phyloP scores from a whole-genome alignment of 306 rosid species.

The Bauhinia variegata region DNA sequence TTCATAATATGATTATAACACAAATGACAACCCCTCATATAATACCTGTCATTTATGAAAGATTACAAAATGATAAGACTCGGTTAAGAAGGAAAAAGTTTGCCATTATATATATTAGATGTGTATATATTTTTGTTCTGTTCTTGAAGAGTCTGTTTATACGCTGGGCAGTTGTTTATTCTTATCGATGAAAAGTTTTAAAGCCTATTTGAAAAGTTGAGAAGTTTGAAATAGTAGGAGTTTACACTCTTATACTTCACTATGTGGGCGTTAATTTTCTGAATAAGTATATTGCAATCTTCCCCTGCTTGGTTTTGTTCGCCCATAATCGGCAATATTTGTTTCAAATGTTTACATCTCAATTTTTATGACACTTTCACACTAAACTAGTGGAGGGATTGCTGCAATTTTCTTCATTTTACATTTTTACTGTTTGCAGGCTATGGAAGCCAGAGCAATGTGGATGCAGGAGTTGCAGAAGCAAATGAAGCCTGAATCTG shows the following conservation, averaged over 20 bases:
- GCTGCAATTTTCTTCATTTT: slow-evolving; percentile 30
- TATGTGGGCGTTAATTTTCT: slow-evolving; percentile 7
- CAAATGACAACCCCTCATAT: not conserved
- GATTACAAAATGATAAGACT: no score
- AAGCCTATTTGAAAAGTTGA: not conserved
- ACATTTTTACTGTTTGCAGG: slow-evolving; percentile 62
- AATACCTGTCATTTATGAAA: no score
- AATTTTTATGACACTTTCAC: not conserved
- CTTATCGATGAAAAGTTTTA: slow-evolving; percentile 1
- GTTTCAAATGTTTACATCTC: slow-evolving; percentile 6
- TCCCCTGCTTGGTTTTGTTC: slow-evolving; percentile 8
- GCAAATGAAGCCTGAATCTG: slow-evolving; percentile 59
- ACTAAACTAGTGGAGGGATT: slow-evolving; percentile 11
- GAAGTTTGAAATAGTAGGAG: not conserved
- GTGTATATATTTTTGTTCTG: not conserved
- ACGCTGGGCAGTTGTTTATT: not conserved
- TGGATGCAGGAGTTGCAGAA: slow-evolving; percentile 97
- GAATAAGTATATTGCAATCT: slow-evolving; percentile 1
- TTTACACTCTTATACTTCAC: slow-evolving; percentile 19
- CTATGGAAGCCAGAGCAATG: slow-evolving; percentile 78
- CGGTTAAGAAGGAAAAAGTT: no score
- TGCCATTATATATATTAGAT: no score
- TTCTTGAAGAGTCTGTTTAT: not conserved
- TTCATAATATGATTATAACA: no score
- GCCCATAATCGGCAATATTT: slow-evolving; percentile 17